Base-by-base conservation (phyloP, 257 asterid genomes). In the Avicennia marina region DNA sequence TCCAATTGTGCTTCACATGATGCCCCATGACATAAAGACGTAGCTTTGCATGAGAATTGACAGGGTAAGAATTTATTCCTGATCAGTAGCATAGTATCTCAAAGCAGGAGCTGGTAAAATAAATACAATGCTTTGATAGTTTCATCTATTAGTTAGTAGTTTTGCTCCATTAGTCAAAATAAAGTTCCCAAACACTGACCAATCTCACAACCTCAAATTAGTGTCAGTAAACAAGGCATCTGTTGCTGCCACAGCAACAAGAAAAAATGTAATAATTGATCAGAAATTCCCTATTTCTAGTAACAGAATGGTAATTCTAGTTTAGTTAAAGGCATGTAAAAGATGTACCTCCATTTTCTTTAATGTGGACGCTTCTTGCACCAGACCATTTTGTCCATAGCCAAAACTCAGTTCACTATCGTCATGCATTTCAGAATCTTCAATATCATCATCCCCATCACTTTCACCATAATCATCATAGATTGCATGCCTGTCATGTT, bases 301-400 rank as follows among this genome's bases (percentile, higher is more conserved):
- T 29, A 29, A 29, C 34, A 29, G 34, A 29, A 29, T n/a, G n/a
- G 34, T 0, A 29, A 29, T 29, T 29, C 4, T 29, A 29, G 4
- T 29, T 29, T 36, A n/a, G n/a, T n/a, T n/a, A n/a, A n/a, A n/a
- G n/a, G n/a, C n/a, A n/a, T n/a, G n/a, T n/a, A n/a, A n/a, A n/a
- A n/a, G n/a, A n/a, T n/a, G n/a, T 63, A 91, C 98, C 98, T 91
- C 95, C 95, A 83, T 85, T 45, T 84, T 72, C 61, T 71, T 75
- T 75, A 79, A 63, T 39, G 76, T 59, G 52, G 75, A 53, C 11
- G 63, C 64, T 63, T 80, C 87, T 59, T 63, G 71, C 36, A 33
- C 69, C 41, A 56, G 73, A 47, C 63, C 75, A 69, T 34, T 78
- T 67, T 64, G 78, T 33, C 70, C 75, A 65, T 65, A 58, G 73